phyloP scores from a whole-genome alignment of 2,329 filamentous ascomycete species.

The Fusarium anthophilum region DNA sequence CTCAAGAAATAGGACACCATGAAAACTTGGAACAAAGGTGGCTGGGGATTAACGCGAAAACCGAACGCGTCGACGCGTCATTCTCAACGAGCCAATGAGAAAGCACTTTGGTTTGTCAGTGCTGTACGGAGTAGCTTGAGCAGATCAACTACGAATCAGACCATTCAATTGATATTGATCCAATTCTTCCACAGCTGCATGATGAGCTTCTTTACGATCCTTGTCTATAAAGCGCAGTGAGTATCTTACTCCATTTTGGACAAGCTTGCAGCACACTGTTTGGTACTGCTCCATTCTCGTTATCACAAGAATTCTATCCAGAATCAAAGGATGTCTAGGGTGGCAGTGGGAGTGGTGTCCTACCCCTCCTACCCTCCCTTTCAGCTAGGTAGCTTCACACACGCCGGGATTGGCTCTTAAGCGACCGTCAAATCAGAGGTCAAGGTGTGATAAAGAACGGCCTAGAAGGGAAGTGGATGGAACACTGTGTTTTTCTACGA shows the following conservation, averaged over 20 bases:
- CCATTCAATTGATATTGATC: slow-evolving; percentile 2
- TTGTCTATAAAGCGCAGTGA: neutral
- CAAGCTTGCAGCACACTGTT: slow-evolving; percentile 5
- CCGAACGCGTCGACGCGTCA: slow-evolving; percentile 25
- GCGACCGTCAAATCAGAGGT: slow-evolving; percentile 11
- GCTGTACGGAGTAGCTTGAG: neutral
- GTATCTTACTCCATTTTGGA: neutral
- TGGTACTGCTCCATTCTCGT: neutral
- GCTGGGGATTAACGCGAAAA: slow-evolving; percentile 20
- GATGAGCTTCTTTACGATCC: neutral
- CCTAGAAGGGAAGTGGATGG: slow-evolving; percentile 29
- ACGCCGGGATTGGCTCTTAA: neutral
- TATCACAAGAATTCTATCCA: slow-evolving; percentile 5
- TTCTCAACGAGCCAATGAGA: slow-evolving; percentile 9
- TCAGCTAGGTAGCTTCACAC: slow-evolving; percentile 6
- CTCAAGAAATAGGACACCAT: neutral
- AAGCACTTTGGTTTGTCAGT: neutral
- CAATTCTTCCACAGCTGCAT: neutral
- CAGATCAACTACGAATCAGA: slow-evolving; percentile 5
- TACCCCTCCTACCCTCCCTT: neutral
- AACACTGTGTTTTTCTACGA: slow-evolving; percentile 12
- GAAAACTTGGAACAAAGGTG: slow-evolving; percentile 8
- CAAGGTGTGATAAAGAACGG: neutral
- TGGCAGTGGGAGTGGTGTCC: slow-evolving; percentile 11
- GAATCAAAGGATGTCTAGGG: slow-evolving; percentile 27